These are phyloP conservation scores for Lentinus brumalis DNA, from an alignment of 768 basidiomycete species.

Conservation along the genomic window DNA sequence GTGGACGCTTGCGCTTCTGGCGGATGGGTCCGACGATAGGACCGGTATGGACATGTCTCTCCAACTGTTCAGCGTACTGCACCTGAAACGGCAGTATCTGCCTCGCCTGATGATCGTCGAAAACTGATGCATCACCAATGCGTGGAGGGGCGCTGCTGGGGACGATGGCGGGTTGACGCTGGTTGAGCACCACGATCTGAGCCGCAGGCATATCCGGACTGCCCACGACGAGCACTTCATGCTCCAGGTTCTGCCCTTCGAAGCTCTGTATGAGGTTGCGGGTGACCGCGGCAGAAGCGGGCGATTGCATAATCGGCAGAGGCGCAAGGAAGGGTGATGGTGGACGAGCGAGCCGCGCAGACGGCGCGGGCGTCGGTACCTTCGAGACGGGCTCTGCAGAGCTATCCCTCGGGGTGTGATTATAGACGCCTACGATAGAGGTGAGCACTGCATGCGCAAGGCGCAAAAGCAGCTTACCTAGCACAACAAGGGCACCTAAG, in stretches of 20 bases:
- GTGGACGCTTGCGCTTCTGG: constrained; percentile 9
- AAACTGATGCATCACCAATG: constrained; percentile 6
- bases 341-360: neutral
- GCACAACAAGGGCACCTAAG: constrained; percentile 42
- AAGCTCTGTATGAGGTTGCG: too few relatives aligned
- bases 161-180: neutral
- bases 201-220: neutral
- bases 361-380: neutral
- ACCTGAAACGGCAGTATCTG: constrained; percentile 29
- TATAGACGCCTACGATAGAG: constrained; percentile 19
- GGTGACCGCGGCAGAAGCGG: neutral
- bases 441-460: neutral
- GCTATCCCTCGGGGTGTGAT: neutral
- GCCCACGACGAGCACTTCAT: neutral
- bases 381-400: neutral
- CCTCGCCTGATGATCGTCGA: constrained; percentile 8
- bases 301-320: neutral
- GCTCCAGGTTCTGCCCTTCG: neutral
- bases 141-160: constrained; percentile 25
- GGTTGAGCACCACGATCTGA: too few relatives aligned
- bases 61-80: constrained; percentile 23
- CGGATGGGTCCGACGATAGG: constrained; percentile 9
- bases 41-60: constrained; percentile 18
- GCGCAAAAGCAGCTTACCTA: constrained; percentile 34
- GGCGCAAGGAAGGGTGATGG: neutral